A percentile compares a stretch with the other conserved stretches of the same genome.
These are phyloP conservation scores for Amphirosellinia nigrospora DNA, from an alignment of 495 filamentous ascomycete genomes.

Conservation along the genomic window DNA sequence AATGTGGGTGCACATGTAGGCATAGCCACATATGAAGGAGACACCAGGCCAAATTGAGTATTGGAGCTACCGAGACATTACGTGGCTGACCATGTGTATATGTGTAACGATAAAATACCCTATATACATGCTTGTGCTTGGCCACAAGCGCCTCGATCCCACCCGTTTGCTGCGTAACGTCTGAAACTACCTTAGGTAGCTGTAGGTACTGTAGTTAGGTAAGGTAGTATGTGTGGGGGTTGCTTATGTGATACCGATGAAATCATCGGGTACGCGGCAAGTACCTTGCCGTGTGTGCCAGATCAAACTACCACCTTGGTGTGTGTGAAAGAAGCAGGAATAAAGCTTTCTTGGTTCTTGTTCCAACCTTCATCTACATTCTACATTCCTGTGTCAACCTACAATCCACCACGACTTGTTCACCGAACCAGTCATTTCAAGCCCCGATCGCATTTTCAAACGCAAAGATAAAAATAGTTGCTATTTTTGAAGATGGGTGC, in stretches of 20 bases:
- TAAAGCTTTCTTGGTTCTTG: background rate
- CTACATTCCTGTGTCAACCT: background rate
- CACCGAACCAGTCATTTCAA: background rate
- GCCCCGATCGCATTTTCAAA: background rate
- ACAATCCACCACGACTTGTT: background rate
- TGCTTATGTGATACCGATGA: slow-evolving; percentile 10
- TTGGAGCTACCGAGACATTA: slow-evolving; percentile 7
- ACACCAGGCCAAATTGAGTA: background rate
- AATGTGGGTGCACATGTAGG: background rate
- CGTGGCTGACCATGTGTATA: slow-evolving; percentile 1
- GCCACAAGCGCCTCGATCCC: slow-evolving; percentile 3
- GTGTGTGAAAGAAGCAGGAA: background rate
- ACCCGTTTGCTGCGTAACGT: background rate
- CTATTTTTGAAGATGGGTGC: slow-evolving; percentile 54
- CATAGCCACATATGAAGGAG: background rate
- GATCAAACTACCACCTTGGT: no score
- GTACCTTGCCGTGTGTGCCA: background rate
- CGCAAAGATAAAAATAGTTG: slow-evolving; percentile 22
- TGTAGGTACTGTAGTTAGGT: no score
- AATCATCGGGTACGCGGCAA: slow-evolving; percentile 20
- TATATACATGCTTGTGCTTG: slow-evolving; percentile 1
- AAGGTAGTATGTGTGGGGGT: background rate
- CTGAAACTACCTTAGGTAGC: background rate
- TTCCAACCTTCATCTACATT: background rate
- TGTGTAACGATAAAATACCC: background rate